Evolutionary conservation across 306 rosid species (phyloP).

Genomic region (Betula pendula): DNA sequence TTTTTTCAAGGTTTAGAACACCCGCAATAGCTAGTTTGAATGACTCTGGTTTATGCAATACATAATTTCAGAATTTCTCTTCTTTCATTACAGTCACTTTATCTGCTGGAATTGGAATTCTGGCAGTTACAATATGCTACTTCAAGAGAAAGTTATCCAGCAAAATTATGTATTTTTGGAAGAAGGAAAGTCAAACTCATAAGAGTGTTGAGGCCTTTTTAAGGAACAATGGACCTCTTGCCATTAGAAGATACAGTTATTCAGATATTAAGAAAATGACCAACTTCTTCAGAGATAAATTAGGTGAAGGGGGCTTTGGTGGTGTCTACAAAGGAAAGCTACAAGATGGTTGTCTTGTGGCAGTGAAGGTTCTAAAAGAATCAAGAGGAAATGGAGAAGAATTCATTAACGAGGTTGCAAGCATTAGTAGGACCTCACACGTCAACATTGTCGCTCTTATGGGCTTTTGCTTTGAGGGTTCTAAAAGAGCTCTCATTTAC

Average conservation of each 20-base stretch:
- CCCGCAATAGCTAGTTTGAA: neutral
- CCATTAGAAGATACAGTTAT: neutral
- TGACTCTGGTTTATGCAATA: neutral
- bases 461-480: neutral
- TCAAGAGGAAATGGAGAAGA: neutral
- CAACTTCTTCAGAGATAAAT: neutral
- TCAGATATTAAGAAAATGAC: neutral
- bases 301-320: conserved; percentile 3
- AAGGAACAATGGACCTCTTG: neutral
- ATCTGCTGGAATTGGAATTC: neutral
- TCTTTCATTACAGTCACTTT: neutral
- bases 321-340: neutral
- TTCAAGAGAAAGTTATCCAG: neutral
- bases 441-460: neutral
- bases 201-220: neutral
- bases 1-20: too few relatives aligned
- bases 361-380: neutral
- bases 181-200: neutral
- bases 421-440: neutral
- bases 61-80: neutral
- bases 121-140: neutral
- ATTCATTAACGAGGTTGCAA: neutral
- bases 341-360: neutral
- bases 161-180: neutral
- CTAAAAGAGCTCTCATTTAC: neutral